phyloP scores from a whole-genome alignment of 148 eudicot species.

The Gaultheria prostrata region DNA sequence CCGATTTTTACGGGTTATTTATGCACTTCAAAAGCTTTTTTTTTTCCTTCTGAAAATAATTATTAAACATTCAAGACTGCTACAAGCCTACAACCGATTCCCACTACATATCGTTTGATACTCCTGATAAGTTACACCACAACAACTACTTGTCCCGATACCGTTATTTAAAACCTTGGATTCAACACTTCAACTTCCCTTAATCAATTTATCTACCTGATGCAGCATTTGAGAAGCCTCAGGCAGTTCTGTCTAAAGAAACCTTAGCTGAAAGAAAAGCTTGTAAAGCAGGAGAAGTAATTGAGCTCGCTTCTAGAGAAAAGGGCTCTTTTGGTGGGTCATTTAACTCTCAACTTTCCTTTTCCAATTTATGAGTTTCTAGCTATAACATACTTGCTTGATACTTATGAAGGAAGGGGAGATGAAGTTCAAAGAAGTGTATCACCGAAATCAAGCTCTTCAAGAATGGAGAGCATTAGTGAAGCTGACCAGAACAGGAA shows the following conservation, averaged over 20 bases:
- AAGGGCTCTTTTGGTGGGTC: slow-evolving; percentile 7
- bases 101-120: too few relatives aligned
- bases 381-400: background rate
- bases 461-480: slow-evolving; percentile 12
- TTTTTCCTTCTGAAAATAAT: too few relatives aligned
- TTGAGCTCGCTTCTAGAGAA: slow-evolving; percentile 12
- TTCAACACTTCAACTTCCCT: background rate
- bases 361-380: background rate
- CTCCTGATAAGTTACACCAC: too few relatives aligned
- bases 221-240: slow-evolving; percentile 67
- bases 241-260: slow-evolving; percentile 52
- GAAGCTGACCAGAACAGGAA: slow-evolving; percentile 26
- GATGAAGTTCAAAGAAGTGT: slow-evolving; percentile 30
- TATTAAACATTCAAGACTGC: too few relatives aligned
- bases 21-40: too few relatives aligned
- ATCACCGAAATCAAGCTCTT: slow-evolving; percentile 10
- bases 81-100: too few relatives aligned
- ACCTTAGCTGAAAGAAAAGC: slow-evolving; percentile 35
- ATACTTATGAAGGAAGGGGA: slow-evolving; percentile 34
- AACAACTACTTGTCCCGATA: too few relatives aligned
- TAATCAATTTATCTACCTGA: background rate
- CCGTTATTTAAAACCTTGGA: background rate
- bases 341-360: background rate
- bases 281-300: slow-evolving; percentile 4
- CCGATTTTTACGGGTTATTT: too few relatives aligned